Conservation (phyloP, 2,329 filamentous ascomycete genomes). For the Aspergillus novofumigatus region DNA sequence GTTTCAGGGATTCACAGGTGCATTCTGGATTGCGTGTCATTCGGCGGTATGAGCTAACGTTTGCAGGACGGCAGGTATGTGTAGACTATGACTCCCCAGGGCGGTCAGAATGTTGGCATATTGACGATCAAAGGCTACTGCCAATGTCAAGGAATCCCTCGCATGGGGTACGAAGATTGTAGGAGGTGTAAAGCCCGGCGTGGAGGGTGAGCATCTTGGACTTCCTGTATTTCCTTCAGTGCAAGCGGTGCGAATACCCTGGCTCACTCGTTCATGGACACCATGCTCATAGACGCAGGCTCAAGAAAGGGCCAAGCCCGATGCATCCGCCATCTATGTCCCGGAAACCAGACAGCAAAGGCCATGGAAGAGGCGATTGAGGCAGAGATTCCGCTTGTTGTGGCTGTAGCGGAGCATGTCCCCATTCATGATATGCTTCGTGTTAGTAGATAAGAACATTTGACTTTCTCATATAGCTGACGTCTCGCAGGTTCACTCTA, state of each 20-base stretch:
- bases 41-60: constrained; percentile 6
- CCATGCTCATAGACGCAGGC: constrained; percentile 44
- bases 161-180: constrained; percentile 77
- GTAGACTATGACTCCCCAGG: constrained; percentile 3
- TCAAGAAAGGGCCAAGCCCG: constrained; percentile 65
- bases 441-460: constrained; percentile 39
- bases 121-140: constrained; percentile 55
- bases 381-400: constrained; percentile 71
- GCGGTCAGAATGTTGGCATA: constrained; percentile 2
- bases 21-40: constrained; percentile 4
- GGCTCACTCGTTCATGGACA: neutral
- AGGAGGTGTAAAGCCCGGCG: constrained; percentile 69
- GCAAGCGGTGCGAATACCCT: constrained; percentile 43
- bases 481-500: constrained; percentile 56
- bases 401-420: constrained; percentile 76
- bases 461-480: constrained; percentile 5
- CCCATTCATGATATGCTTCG: constrained; percentile 73
- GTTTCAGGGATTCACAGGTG: constrained; percentile 68
- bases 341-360: constrained; percentile 65
- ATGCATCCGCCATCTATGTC: constrained; percentile 79
- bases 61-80: constrained; percentile 34
- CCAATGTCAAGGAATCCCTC: constrained; percentile 71
- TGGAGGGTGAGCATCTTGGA: constrained; percentile 67
- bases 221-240: constrained; percentile 68
- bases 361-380: constrained; percentile 78